Evolutionary conservation across 257 asterid species (phyloP).

Genomic region (Solanum chiquidenum): DNA sequence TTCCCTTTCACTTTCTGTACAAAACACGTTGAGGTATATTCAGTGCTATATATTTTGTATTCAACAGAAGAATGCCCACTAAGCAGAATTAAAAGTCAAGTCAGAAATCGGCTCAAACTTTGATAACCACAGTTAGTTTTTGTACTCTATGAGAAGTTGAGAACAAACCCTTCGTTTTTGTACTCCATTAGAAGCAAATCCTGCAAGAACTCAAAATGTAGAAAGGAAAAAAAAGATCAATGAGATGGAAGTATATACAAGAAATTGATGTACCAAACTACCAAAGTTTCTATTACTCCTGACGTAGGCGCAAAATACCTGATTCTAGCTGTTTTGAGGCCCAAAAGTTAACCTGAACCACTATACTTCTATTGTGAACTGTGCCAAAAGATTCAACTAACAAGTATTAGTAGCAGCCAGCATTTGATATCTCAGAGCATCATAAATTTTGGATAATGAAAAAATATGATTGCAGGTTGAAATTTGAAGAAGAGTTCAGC

Average conservation of each 20-base stretch:
- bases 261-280: not conserved
- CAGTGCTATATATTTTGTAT: not conserved
- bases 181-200: not conserved
- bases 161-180: not conserved
- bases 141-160: not conserved
- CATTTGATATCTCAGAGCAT: not conserved
- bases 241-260: not conserved
- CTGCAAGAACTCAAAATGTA: not conserved
- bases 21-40: not conserved
- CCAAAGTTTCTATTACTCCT: not conserved
- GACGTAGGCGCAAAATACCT: not conserved
- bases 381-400: not conserved
- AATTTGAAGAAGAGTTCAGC: constrained; percentile 1
- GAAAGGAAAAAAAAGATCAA: not conserved
- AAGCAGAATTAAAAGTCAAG: not conserved
- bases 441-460: not conserved
- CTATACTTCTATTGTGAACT: not conserved
- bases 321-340: not conserved
- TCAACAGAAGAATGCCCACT: not conserved
- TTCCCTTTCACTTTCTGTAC: not conserved
- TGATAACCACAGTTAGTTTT: not conserved
- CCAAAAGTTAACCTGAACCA: not conserved
- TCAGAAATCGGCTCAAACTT: not conserved
- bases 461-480: not conserved
- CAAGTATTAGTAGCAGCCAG: not conserved